Evolutionary conservation across 1,284 basidiomycete genomes (phyloP).

Genomic region (Psilocybe mexicana): DNA sequence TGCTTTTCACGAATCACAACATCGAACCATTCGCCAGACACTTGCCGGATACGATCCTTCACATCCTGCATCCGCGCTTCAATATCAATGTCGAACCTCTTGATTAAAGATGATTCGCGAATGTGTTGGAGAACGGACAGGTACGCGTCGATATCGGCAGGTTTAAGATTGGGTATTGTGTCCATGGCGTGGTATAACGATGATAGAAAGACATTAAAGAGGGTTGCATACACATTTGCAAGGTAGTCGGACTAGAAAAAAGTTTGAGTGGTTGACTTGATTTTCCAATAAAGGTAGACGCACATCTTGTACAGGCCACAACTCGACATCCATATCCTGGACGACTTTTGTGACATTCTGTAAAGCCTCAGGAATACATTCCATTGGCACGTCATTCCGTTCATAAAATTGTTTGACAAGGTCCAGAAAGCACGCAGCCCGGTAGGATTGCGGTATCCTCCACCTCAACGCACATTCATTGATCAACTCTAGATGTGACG

Average conservation of each 20-base stretch:
- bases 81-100: conserved; percentile 68
- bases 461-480: conserved; percentile 88
- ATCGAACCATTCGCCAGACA: conserved; percentile 72
- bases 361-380: conserved; percentile 92
- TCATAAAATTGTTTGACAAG: conserved; percentile 89
- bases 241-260: conserved; percentile 60
- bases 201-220: conserved; percentile 90
- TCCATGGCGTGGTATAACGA: conserved; percentile 87
- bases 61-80: conserved; percentile 67
- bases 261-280: conserved; percentile 3
- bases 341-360: conserved; percentile 71
- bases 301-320: conserved; percentile 85
- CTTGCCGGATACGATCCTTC: conserved; percentile 65
- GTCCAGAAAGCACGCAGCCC: conserved; percentile 82
- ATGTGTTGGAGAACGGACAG: conserved; percentile 73
- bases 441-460: conserved; percentile 83
- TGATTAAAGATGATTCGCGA: conserved; percentile 65
- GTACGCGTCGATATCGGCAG: conserved; percentile 63
- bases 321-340: conserved; percentile 67
- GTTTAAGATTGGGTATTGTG: conserved; percentile 68
- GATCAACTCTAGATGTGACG: conserved; percentile 79
- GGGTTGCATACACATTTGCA: conserved; percentile 60
- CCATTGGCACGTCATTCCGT: conserved; percentile 88
- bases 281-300: conserved; percentile 30
- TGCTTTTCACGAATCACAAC: conserved; percentile 70